Percentiles rank a stretch among this genome's conserved stretches.
Evolutionary conservation across 2,329 filamentous ascomycete species (phyloP).

Genomic region (Microsporum ferrugineum): DNA sequence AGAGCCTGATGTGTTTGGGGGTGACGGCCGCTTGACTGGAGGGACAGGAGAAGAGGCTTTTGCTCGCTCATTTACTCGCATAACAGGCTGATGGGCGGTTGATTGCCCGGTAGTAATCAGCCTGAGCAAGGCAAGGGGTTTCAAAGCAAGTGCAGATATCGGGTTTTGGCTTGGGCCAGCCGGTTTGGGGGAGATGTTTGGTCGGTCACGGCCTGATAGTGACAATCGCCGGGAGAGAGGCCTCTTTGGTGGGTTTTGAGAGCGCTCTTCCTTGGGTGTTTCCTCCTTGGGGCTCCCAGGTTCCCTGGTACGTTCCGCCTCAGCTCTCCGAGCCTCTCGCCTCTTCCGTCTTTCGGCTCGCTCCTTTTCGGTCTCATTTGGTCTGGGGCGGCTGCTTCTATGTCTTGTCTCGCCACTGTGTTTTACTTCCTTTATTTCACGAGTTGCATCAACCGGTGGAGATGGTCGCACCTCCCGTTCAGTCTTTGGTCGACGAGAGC

Average conservation of each 20-base stretch:
- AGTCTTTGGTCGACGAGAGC: constrained; percentile 25
- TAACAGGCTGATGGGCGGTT: constrained; percentile 29
- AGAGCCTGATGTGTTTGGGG: constrained; percentile 22
- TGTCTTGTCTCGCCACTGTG: background rate
- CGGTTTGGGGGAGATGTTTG: constrained; percentile 14
- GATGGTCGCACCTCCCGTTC: constrained; percentile 13
- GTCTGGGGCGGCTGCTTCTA: background rate
- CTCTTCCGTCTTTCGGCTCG: constrained; percentile 17
- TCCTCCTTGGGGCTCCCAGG: constrained; percentile 13
- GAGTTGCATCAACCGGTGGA: constrained; percentile 20
- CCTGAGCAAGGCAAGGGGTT: constrained; percentile 19
- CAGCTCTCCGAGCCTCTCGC: constrained; percentile 15
- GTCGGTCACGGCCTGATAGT: constrained; percentile 4
- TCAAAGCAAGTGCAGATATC: constrained; percentile 15
- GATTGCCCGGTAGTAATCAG: constrained; percentile 31
- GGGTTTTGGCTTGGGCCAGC: constrained; percentile 21
- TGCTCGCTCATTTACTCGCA: constrained; percentile 28
- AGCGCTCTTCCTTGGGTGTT: background rate
- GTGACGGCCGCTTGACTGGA: constrained; percentile 11
- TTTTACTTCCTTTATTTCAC: background rate
- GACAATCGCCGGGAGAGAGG: background rate
- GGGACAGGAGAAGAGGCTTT: constrained; percentile 4
- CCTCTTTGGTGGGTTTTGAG: background rate
- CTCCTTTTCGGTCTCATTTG: constrained; percentile 17
- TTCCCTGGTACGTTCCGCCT: constrained; percentile 16